These are phyloP conservation scores for Alternaria sp. DNA, from an alignment of 2,329 filamentous ascomycete species.

Conservation along the genomic window DNA sequence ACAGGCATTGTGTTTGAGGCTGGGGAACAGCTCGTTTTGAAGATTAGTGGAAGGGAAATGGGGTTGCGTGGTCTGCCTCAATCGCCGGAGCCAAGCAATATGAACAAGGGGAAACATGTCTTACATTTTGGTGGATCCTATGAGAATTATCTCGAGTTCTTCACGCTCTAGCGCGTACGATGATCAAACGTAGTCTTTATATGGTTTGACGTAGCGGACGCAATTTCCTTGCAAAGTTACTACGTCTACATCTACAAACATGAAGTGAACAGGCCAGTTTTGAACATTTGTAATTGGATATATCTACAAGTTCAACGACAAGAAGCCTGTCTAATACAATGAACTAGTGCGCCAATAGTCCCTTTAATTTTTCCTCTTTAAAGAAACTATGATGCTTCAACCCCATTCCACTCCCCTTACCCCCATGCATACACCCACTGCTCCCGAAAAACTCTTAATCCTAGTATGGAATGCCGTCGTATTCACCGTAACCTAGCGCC, in stretches of 20 bases:
- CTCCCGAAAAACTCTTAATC: neutral
- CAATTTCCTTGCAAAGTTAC: too few species aligned
- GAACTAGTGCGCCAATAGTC: conserved; percentile 10
- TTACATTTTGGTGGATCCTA: neutral
- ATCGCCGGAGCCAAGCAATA: neutral
- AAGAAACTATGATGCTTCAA: conserved; percentile 6
- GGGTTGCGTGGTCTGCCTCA: neutral
- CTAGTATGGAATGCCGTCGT: conserved; percentile 78
- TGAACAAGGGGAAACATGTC: neutral
- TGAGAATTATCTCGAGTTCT: neutral
- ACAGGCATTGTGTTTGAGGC: conserved; percentile 15
- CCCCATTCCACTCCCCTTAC: neutral
- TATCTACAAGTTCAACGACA: conserved; percentile 17
- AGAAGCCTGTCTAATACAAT: conserved; percentile 13
- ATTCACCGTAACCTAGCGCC: conserved; percentile 87
- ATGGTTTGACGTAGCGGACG: too few species aligned
- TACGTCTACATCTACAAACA: too few species aligned
- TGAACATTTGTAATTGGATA: conserved; percentile 18
- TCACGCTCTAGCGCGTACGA: neutral
- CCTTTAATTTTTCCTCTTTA: neutral
- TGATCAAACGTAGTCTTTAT: too few species aligned
- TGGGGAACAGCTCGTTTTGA: conserved; percentile 8
- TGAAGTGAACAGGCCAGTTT: neutral
- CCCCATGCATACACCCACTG: neutral
- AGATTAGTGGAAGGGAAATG: conserved; percentile 1